phyloP scores from a whole-genome alignment of 2,329 filamentous ascomycete species.

The Aspergillus sclerotialis region DNA sequence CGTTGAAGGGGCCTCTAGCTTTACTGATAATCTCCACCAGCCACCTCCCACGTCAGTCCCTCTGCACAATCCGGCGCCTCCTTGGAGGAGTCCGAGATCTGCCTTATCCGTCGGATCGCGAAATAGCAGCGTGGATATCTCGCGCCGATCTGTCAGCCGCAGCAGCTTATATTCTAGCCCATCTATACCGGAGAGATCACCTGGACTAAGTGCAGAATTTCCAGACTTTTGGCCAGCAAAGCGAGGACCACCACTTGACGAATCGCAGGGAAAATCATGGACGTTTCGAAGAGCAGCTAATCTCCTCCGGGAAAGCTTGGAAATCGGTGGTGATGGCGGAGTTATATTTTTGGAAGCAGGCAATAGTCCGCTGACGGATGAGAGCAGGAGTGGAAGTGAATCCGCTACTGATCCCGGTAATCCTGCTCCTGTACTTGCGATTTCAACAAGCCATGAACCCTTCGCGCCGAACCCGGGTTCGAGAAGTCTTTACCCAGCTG shows the following conservation, averaged over 20 bases:
- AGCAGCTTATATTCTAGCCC: slow-evolving; percentile 18
- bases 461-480: slow-evolving; percentile 27
- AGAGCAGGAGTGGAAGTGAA: slow-evolving; percentile 22
- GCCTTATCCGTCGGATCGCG: slow-evolving; percentile 17
- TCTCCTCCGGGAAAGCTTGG: slow-evolving; percentile 43
- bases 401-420: slow-evolving; percentile 18
- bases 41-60: slow-evolving; percentile 15
- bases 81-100: slow-evolving; percentile 14
- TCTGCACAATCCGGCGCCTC: slow-evolving; percentile 13
- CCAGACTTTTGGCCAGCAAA: slow-evolving; percentile 27
- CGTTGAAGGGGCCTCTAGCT: slow-evolving; percentile 44
- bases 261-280: slow-evolving; percentile 32
- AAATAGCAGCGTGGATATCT: slow-evolving; percentile 13
- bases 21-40: slow-evolving; percentile 22
- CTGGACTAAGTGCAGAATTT: slow-evolving; percentile 19
- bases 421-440: slow-evolving; percentile 26
- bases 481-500: slow-evolving; percentile 18
- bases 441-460: slow-evolving; percentile 30
- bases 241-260: slow-evolving; percentile 20
- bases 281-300: slow-evolving; percentile 44
- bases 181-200: slow-evolving; percentile 22
- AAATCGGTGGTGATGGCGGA: slow-evolving; percentile 40
- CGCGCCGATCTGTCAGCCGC: slow-evolving; percentile 21
- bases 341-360: slow-evolving; percentile 33
- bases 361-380: slow-evolving; percentile 19